These are phyloP conservation scores for Leccinum olivaceopallidum DNA, from an alignment of 768 basidiomycete species.

Conservation along the genomic window DNA sequence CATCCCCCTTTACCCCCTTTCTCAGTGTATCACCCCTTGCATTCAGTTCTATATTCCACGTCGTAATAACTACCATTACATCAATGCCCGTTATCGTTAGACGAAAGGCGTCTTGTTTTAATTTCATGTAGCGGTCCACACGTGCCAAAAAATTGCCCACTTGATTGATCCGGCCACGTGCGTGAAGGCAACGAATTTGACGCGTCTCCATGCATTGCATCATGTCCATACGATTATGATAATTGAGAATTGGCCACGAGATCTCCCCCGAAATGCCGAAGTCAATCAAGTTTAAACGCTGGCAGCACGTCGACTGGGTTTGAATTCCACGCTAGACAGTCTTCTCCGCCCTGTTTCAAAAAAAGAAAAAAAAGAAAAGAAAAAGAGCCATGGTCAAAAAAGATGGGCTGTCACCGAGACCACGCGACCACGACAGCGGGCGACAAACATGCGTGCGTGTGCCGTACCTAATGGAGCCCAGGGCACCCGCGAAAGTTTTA, in stretches of 20 bases:
- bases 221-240: background rate
- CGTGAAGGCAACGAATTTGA: conserved; percentile 19
- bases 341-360: conserved; percentile 27
- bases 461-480: conserved; percentile 10
- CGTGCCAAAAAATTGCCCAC: conserved; percentile 10
- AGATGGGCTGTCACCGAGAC: background rate
- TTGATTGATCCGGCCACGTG: conserved; percentile 20
- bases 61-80: conserved; percentile 29
- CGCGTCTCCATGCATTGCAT: conserved; percentile 12
- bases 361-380: background rate
- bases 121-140: conserved; percentile 16
- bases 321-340: conserved; percentile 6
- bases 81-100: conserved; percentile 16
- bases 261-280: conserved; percentile 18
- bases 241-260: background rate
- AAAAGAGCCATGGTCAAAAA: conserved; percentile 2
- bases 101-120: conserved; percentile 15
- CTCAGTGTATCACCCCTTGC: conserved; percentile 23
- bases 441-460: conserved; percentile 3
- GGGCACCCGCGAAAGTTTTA: conserved; percentile 27
- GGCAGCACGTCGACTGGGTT: conserved; percentile 22
- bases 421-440: conserved; percentile 23
- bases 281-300: conserved; percentile 26
- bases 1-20: conserved; percentile 4
- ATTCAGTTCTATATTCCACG: conserved; percentile 16